Conservation (phyloP, 2,329 filamentous ascomycete species). For the Microcyclospora tardicrescens region DNA sequence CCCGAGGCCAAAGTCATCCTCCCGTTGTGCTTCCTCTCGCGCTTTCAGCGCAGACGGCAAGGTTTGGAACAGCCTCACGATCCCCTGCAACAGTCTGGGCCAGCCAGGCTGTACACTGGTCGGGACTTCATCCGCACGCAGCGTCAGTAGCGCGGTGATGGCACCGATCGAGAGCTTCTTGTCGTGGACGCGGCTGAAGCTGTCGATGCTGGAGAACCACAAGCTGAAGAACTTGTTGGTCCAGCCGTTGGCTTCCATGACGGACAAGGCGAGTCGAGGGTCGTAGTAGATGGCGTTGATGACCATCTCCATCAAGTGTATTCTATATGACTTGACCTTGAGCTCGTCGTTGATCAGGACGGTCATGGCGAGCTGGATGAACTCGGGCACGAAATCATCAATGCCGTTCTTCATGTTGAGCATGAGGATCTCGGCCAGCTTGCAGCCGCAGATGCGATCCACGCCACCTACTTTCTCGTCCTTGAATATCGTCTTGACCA, state of each 20-base stretch:
- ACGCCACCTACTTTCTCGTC: conserved; percentile 87
- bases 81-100: conserved; percentile 79
- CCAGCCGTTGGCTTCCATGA: conserved; percentile 85
- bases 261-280: conserved; percentile 66
- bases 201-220: conserved; percentile 94
- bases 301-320: conserved; percentile 97
- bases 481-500: conserved; percentile 90
- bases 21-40: conserved; percentile 81
- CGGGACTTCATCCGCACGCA: conserved; percentile 71
- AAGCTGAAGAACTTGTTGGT: conserved; percentile 98
- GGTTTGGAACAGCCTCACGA: conserved; percentile 83
- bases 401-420: conserved; percentile 80
- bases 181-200: conserved; percentile 87
- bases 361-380: conserved; percentile 79
- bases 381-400: conserved; percentile 77
- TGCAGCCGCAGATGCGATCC: conserved; percentile 93
- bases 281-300: conserved; percentile 99
- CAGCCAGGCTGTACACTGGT: conserved; percentile 89
- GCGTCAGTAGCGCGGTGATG: conserved; percentile 70
- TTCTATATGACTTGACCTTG: conserved; percentile 84
- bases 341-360: conserved; percentile 63
- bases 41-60: conserved; percentile 79
- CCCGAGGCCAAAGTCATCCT: conserved; percentile 62
- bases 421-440: conserved; percentile 94
- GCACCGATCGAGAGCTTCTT: conserved; percentile 97